Evolutionary conservation across 164 flowering plant species (phyloP), one percentile per base, ranked within the genome.

Genomic region (Tinospora cordifolia): DNA sequence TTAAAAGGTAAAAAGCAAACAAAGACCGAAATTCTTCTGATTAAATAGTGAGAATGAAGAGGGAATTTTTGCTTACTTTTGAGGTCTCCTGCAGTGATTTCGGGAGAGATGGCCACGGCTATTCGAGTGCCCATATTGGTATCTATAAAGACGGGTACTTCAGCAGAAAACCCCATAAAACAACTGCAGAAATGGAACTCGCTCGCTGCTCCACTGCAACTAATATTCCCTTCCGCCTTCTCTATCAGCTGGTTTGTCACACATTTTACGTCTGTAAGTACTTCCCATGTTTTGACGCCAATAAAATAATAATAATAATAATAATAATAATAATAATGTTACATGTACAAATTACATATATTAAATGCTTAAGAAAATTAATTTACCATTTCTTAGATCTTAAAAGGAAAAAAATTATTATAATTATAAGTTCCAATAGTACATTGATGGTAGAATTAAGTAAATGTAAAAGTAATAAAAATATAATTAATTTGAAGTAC

Each of bases 71-170:
- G 44, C 77, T 80, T 72, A 87, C 88, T 79, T 75, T 82, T 83
- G 77, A 87, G 78, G 39, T 79, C 78, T 44, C 69, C 73, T 0
- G 73, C 81, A 13, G 78, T 75, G 69, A 73, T 74, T 10, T 79
- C 73, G 3, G 78, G 83, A 67, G 82, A 70, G 51, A 81, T 79
- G 8, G 75, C 66, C 65, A 85, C 21, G 69, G 79, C 85, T n/a
- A 87, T 63, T 72, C 58, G 82, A 67, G 90, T 87, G 54, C 78
- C 83, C 62, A 87, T 46, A 72, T 75, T 83, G 8, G 90, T 83
- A 22, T 77, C 75, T 24, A 73, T 57, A 68, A 87, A 85, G 9
- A 85, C 81, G 8, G 84, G 75, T 21, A 77, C 72, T 75, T 77
- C 79, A 8, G 8, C 24, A 10, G 63, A 41, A 41, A 41, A 41